Conservation (phyloP, 768 basidiomycete species). For the Harrya chromipes region DNA sequence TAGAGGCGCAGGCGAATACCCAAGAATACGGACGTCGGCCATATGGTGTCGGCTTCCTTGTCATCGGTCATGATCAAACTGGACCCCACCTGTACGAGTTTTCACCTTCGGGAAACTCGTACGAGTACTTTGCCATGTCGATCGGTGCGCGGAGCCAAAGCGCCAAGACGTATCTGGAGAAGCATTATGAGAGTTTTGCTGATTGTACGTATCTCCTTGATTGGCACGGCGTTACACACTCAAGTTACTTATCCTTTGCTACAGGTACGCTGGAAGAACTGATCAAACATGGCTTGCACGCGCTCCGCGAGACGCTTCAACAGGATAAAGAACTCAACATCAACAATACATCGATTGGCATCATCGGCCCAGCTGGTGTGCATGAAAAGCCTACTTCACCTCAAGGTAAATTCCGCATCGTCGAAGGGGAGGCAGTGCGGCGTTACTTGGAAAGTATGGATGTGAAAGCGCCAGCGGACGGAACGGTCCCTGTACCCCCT, state of each 20-base stretch:
- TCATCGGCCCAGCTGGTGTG: conserved; percentile 71
- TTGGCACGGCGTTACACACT: background rate
- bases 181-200: conserved; percentile 83
- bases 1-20: conserved; percentile 98
- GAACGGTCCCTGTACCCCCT: conserved; percentile 37
- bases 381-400: conserved; percentile 53
- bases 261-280: conserved; percentile 83
- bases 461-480: conserved; percentile 54
- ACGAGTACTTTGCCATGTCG: conserved; percentile 97
- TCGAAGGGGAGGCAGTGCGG: conserved; percentile 78
- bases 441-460: conserved; percentile 77
- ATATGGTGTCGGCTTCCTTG: conserved; percentile 98
- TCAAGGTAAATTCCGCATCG: conserved; percentile 73
- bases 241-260: background rate
- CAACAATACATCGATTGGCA: conserved; percentile 93
- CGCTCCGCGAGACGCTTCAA: conserved; percentile 93
- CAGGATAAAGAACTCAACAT: conserved; percentile 96
- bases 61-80: conserved; percentile 93
- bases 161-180: conserved; percentile 97
- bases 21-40: conserved; percentile 97
- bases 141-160: conserved; percentile 98
- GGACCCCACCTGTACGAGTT: conserved; percentile 99
- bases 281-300: conserved; percentile 90
- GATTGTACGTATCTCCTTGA: conserved; percentile 56
- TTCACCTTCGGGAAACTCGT: conserved; percentile 94